phyloP scores from a whole-genome alignment of 202 grass and related monocot species.

The Musa balbisiana region DNA sequence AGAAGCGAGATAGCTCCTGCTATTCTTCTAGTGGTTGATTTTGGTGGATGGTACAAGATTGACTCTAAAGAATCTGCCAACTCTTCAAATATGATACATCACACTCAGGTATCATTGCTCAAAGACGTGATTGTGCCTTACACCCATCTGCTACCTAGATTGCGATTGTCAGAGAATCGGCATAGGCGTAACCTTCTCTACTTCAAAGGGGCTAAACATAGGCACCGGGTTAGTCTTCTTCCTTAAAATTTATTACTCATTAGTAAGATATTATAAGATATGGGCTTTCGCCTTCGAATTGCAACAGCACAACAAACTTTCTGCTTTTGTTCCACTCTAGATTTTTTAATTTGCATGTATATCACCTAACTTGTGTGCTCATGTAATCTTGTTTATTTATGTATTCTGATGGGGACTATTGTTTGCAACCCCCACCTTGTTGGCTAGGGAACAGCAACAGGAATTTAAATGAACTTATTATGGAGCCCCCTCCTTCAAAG shows the following conservation, averaged over 20 bases:
- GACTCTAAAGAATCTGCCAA: slow-evolving; percentile 49
- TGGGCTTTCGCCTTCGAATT: too few relatives aligned
- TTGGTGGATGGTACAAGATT: slow-evolving; percentile 80
- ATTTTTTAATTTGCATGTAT: not conserved
- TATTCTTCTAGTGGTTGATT: slow-evolving; percentile 88
- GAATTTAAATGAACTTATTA: too few relatives aligned
- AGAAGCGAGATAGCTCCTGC: slow-evolving; percentile 60
- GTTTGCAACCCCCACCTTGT: not conserved
- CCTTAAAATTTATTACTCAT: not conserved
- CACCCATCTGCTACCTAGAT: slow-evolving; percentile 70
- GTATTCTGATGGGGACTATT: slow-evolving; percentile 4
- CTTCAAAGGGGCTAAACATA: slow-evolving; percentile 86
- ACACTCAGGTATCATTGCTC: slow-evolving; percentile 74
- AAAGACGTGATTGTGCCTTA: slow-evolving; percentile 94
- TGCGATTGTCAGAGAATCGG: slow-evolving; percentile 41
- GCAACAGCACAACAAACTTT: too few relatives aligned
- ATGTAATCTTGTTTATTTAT: not conserved
- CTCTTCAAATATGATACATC: slow-evolving; percentile 52
- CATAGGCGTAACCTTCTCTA: slow-evolving; percentile 55
- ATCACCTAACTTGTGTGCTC: not conserved
- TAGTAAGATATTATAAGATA: too few relatives aligned
- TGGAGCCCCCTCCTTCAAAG: too few relatives aligned
- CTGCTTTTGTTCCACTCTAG: too few relatives aligned
- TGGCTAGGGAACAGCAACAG: too few relatives aligned
- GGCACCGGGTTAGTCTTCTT: slow-evolving; percentile 61